phyloP scores from a whole-genome alignment of 2,329 filamentous ascomycete genomes.

The Capronia epimyces region DNA sequence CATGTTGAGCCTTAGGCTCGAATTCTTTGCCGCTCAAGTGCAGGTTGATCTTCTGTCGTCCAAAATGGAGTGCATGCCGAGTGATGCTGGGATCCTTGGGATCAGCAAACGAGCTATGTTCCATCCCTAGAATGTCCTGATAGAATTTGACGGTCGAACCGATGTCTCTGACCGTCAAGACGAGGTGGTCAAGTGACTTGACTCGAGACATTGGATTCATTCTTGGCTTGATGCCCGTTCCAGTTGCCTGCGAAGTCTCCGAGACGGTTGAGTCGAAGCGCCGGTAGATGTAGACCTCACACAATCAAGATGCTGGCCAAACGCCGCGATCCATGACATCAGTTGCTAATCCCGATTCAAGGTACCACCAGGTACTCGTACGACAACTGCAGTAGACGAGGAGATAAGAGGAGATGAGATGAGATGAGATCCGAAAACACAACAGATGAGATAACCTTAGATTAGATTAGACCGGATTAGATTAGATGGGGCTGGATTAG shows the following conservation, averaged over 20 bases:
- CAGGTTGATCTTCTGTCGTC: conserved; percentile 57
- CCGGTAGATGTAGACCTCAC: too few relatives aligned
- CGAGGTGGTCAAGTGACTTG: conserved; percentile 55
- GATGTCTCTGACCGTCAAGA: conserved; percentile 53
- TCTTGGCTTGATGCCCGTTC: neutral
- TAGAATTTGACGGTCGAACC: conserved; percentile 52
- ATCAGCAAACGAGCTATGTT: conserved; percentile 48
- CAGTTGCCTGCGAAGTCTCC: neutral
- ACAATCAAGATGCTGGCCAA: too few relatives aligned
- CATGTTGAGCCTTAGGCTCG: conserved; percentile 53
- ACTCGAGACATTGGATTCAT: conserved; percentile 29
- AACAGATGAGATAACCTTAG: too few relatives aligned
- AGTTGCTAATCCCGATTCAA: too few relatives aligned
- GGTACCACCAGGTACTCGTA: too few relatives aligned
- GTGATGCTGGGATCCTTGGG: conserved; percentile 34
- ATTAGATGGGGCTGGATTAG: too few relatives aligned
- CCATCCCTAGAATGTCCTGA: conserved; percentile 53
- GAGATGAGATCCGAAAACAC: too few relatives aligned
- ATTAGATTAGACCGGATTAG: too few relatives aligned
- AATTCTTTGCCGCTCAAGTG: conserved; percentile 56
- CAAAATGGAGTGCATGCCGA: conserved; percentile 54
- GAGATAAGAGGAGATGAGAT: too few relatives aligned
- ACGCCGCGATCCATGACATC: too few relatives aligned
- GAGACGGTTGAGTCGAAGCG: neutral
- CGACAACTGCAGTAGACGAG: too few relatives aligned